Evolutionary conservation across 1,284 basidiomycete genomes (phyloP), one percentile per base, ranked within the genome.

Genomic region (Mycena citricolor): DNA sequence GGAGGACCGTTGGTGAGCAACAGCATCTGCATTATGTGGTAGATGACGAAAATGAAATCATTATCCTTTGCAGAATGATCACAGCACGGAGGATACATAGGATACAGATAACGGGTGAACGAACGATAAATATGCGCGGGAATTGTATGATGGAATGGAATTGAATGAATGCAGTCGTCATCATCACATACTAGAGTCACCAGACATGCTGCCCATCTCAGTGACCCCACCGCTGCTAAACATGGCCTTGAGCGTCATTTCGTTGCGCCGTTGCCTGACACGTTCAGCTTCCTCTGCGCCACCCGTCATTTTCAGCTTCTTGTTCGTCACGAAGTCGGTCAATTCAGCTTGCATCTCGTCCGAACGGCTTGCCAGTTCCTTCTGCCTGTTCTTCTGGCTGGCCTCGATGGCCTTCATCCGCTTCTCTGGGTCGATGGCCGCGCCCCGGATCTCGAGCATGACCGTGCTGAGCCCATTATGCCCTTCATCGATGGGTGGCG

Each of bases 301-400:
- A 33, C 94, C 94, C 16, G 93, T 97, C 88, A 92, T 88, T 72
- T 83, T 90, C 61, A 97, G 66, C 68, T 86, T 93, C 70, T 87
- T 87, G 42, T 82, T 79, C 2, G 69, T 74, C 33, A 97, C 91
- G 64, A 95, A 97, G 4, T 86, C 89, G 22, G 69, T 68, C 49
- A 97, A 61, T 70, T 97, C 93, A 12, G 76, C 70, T 55, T 89
- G 79, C 64, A 97, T 83, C 56, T 91, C 92, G 61, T 92, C 86
- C 23, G 81, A 75, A 40, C 77, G 72, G 32, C 62, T 71, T 12
- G 81, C 81, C 22, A 86, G 67, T 58, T 93, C 88, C 62, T 79
- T 81, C 66, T 90, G 78, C 34, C 94, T 69, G 45, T 70, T 79
- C 65, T 79, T 83, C 68, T 93, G 86, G 57, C 79, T 94, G 46